These are phyloP conservation scores for Aethionema arabicum DNA, from an alignment of 345 rosid species.

Conservation along the genomic window DNA sequence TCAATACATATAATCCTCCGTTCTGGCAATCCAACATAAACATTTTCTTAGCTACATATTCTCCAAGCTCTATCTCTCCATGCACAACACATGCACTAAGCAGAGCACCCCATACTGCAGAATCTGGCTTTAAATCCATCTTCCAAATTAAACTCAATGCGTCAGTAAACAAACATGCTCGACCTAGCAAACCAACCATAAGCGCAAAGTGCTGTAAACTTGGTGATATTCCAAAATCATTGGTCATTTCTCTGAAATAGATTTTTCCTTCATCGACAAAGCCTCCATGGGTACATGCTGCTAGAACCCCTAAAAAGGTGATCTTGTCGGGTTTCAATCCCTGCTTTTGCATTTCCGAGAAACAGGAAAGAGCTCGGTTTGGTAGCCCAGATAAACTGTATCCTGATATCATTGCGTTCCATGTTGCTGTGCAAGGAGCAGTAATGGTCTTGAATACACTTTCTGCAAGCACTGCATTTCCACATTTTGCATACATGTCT, in stretches of 20 bases:
- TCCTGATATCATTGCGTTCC: constrained; percentile 80
- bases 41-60: constrained; percentile 69
- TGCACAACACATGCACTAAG: constrained; percentile 64
- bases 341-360: constrained; percentile 45
- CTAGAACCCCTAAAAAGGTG: constrained; percentile 72
- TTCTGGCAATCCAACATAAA: constrained; percentile 58
- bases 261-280: constrained; percentile 61
- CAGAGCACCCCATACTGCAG: constrained; percentile 81
- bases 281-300: constrained; percentile 74
- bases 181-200: constrained; percentile 68
- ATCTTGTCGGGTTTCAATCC: constrained; percentile 66
- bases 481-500: constrained; percentile 84
- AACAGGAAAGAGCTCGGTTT: constrained; percentile 50
- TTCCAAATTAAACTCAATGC: constrained; percentile 50
- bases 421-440: constrained; percentile 60
- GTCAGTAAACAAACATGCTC: constrained; percentile 61
- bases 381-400: constrained; percentile 66
- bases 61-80: constrained; percentile 68
- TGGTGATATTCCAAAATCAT: constrained; percentile 53
- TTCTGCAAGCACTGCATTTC: constrained; percentile 54
- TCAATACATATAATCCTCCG: constrained; percentile 76
- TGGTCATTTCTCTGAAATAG: constrained; percentile 53
- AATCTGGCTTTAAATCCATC: constrained; percentile 62
- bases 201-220: constrained; percentile 71
- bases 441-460: constrained; percentile 52